These are phyloP conservation scores for Lobosporangium transversale DNA, from an alignment of 192 early-diverging fungal genomes.

Conservation along the genomic window DNA sequence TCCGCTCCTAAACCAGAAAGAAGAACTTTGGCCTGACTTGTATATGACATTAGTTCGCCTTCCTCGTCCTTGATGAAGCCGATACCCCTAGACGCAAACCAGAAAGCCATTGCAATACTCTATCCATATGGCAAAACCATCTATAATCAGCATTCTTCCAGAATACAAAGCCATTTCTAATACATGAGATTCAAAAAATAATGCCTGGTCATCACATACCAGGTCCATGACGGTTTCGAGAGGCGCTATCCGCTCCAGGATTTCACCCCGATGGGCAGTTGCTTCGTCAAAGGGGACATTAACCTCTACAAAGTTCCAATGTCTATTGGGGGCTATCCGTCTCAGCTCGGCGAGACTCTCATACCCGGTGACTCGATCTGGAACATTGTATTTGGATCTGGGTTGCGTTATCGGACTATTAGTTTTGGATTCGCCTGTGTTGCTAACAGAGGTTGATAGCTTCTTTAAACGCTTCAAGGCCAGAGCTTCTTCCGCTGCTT, in stretches of 20 bases:
- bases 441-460: slow-evolving; percentile 4
- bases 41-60: slow-evolving; percentile 55
- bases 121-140: slow-evolving; percentile 27
- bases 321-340: slow-evolving; percentile 69
- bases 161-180: slow-evolving; percentile 11
- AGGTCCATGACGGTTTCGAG: slow-evolving; percentile 94
- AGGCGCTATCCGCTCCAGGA: slow-evolving; percentile 82
- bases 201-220: slow-evolving; percentile 40
- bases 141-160: background rate
- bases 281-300: slow-evolving; percentile 85
- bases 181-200: background rate
- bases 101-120: slow-evolving; percentile 97
- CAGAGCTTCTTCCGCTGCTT: slow-evolving; percentile 45
- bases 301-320: slow-evolving; percentile 91
- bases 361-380: slow-evolving; percentile 48
- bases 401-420: background rate
- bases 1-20: slow-evolving; percentile 93
- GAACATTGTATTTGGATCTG: slow-evolving; percentile 32
- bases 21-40: slow-evolving; percentile 78
- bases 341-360: slow-evolving; percentile 62
- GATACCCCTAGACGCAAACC: slow-evolving; percentile 91
- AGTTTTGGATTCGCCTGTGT: background rate
- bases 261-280: slow-evolving; percentile 57
- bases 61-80: slow-evolving; percentile 57
- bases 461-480: slow-evolving; percentile 35